Conservation (phyloP, 2,329 filamentous ascomycete species). For the Colletotrichum plurivorum region DNA sequence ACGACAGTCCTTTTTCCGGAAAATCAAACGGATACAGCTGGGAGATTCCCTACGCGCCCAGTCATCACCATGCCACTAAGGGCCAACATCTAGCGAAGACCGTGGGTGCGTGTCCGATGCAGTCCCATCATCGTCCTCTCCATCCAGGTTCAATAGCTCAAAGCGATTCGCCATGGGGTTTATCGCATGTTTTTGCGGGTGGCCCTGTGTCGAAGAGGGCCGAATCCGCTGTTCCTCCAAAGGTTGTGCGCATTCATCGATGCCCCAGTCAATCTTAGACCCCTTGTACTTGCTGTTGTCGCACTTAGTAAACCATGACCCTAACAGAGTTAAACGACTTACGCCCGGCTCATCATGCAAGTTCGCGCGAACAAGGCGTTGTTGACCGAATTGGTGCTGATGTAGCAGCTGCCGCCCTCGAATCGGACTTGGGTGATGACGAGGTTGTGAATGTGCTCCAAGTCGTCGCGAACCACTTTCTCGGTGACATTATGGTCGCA, state of each 20-base stretch:
- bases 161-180: conserved; percentile 71
- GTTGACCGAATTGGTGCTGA: conserved; percentile 83
- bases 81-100: conserved; percentile 44
- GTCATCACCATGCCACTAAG: neutral
- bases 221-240: conserved; percentile 54
- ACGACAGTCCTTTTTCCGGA: neutral
- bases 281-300: conserved; percentile 75
- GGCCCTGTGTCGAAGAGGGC: conserved; percentile 44
- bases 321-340: conserved; percentile 45
- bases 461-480: conserved; percentile 75
- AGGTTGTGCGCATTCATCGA: conserved; percentile 79
- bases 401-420: conserved; percentile 70
- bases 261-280: conserved; percentile 77
- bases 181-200: conserved; percentile 51
- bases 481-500: conserved; percentile 73
- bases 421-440: conserved; percentile 77
- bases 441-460: conserved; percentile 87
- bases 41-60: neutral
- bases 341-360: conserved; percentile 80
- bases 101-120: conserved; percentile 34
- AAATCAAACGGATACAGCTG: neutral
- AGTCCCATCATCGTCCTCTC: conserved; percentile 51
- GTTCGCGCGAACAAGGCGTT: conserved; percentile 82
- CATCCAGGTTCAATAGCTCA: conserved; percentile 68
- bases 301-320: conserved; percentile 44